These are phyloP conservation scores for Pichia exigua DNA, from an alignment of 805 yeast genomes.

Conservation along the genomic window DNA sequence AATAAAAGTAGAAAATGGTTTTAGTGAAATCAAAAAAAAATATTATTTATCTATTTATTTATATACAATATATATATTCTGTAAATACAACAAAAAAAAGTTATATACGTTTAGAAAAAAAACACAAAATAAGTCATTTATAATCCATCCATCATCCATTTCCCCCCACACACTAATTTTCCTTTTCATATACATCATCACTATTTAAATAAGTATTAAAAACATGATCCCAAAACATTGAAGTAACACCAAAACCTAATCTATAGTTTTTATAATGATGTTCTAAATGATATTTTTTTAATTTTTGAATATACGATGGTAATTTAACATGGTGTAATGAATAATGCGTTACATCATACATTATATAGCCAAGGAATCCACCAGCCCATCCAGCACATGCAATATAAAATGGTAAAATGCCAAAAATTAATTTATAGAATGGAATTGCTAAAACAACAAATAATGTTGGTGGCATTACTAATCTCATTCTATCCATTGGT, in stretches of 20 bases:
- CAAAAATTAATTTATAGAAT: conserved; percentile 69
- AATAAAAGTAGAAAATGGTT: conserved; percentile 8
- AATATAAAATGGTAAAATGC: conserved; percentile 66
- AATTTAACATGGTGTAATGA: conserved; percentile 81
- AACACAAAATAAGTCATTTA: no score
- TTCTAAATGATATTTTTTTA: conserved; percentile 88
- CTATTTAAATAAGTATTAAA: conserved; percentile 72
- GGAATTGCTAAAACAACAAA: conserved; percentile 69
- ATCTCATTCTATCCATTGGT: conserved; percentile 91
- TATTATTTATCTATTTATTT: no score
- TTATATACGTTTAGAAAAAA: not conserved
- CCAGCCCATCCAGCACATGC: conserved; percentile 96
- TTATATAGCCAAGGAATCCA: conserved; percentile 86
- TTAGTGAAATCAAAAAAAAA: not conserved
- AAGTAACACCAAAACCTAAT: conserved; percentile 93
- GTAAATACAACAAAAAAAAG: not conserved
- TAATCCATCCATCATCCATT: not conserved
- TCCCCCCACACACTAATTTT: conserved; percentile 15
- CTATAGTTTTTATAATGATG: conserved; percentile 98
- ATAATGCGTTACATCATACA: conserved; percentile 92
- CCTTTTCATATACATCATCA: conserved; percentile 37
- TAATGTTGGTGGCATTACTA: conserved; percentile 95
- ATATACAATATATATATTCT: not conserved
- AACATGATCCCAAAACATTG: conserved; percentile 87
- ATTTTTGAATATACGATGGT: conserved; percentile 66